phyloP scores from a whole-genome alignment of 106 monocot genomes.

The Alisma plantagoaquatica region DNA sequence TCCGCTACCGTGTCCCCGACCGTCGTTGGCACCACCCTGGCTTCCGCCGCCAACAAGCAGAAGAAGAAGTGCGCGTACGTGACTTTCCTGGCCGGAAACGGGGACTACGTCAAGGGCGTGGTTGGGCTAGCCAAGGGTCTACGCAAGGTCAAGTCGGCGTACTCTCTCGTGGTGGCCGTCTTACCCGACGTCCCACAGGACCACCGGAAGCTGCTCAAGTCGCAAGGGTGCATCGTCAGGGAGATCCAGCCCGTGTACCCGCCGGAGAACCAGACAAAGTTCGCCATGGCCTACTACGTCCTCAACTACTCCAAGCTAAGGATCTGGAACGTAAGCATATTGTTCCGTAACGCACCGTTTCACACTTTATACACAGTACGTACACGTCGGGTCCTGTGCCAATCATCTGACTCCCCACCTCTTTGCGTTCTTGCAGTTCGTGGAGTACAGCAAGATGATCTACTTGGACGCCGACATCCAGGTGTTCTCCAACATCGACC shows the following conservation, averaged over 20 bases:
- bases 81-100: conserved; percentile 17
- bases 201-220: conserved; percentile 5
- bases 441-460: conserved; percentile 57
- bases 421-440: conserved; percentile 41
- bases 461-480: conserved; percentile 69
- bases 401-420: too few relatives aligned
- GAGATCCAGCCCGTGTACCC: conserved; percentile 16
- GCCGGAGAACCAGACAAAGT: conserved; percentile 9
- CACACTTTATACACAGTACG: too few relatives aligned
- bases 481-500: conserved; percentile 65
- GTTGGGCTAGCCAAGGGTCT: conserved; percentile 20
- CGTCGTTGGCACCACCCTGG: too few relatives aligned
- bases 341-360: too few relatives aligned
- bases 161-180: conserved; percentile 13
- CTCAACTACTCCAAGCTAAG: conserved; percentile 23
- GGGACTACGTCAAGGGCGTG: conserved; percentile 22
- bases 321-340: conserved; percentile 10
- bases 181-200: conserved; percentile 12
- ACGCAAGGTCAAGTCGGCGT: conserved; percentile 11
- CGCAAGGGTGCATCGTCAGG: conserved; percentile 13
- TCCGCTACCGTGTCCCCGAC: too few relatives aligned
- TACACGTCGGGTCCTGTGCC: too few relatives aligned
- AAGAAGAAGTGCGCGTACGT: conserved; percentile 14
- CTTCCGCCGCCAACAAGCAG: too few relatives aligned
- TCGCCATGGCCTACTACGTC: conserved; percentile 23